Conservation (phyloP, 75 land plant species). For the Pseudotsuga menziesii region DNA sequence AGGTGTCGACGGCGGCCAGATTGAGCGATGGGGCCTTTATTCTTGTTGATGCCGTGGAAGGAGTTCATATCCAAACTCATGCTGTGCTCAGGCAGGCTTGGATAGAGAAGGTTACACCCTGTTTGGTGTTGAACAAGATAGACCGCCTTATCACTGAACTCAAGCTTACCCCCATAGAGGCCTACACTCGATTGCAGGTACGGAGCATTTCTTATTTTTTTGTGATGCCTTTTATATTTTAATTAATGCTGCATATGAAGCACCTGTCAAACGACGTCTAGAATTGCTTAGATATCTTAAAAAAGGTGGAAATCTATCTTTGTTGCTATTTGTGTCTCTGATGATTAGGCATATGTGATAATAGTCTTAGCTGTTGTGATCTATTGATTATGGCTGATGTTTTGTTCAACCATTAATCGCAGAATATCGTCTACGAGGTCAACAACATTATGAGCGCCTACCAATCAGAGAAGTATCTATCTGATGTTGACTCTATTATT, state of each 20-base stretch:
- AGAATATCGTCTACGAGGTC: conserved; percentile 75
- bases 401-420: background rate
- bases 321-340: no score
- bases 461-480: conserved; percentile 87
- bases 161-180: conserved; percentile 74
- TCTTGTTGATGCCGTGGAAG: conserved; percentile 85
- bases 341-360: no score
- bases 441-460: conserved; percentile 75
- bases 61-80: conserved; percentile 95
- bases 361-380: no score
- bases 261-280: no score
- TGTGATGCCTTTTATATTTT: background rate
- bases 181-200: conserved; percentile 63
- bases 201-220: background rate
- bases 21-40: conserved; percentile 90
- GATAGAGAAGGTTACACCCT: conserved; percentile 80
- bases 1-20: conserved; percentile 86
- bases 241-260: background rate
- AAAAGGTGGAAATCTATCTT: no score
- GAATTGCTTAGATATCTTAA: no score
- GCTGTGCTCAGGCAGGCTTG: conserved; percentile 93
- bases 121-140: conserved; percentile 83
- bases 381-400: no score
- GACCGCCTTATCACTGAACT: conserved; percentile 83
- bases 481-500: conserved; percentile 91